These are phyloP conservation scores for Suillus tomentosus DNA, from an alignment of 768 basidiomycete genomes.

Conservation along the genomic window DNA sequence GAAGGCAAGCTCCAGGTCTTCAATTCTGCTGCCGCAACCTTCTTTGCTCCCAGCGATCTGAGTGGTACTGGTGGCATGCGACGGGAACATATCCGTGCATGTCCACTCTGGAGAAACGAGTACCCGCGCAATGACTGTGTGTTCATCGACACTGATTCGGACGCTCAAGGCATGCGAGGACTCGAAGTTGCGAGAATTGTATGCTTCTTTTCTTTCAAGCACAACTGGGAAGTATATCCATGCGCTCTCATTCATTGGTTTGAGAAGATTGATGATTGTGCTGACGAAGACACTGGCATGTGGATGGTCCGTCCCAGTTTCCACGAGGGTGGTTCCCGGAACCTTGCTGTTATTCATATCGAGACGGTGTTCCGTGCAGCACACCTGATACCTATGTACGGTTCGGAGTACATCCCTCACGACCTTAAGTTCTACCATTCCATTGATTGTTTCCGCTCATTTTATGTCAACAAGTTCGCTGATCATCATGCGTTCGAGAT, in stretches of 20 bases:
- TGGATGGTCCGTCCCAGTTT: not conserved
- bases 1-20: not conserved
- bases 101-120: conserved; percentile 20
- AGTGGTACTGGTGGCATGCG: conserved; percentile 13
- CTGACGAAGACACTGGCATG: conserved; percentile 26
- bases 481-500: not conserved
- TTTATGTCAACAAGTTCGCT: not conserved
- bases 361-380: conserved; percentile 8
- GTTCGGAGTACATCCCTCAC: not conserved
- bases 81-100: conserved; percentile 22
- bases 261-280: conserved; percentile 10
- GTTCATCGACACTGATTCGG: conserved; percentile 16
- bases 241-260: conserved; percentile 28
- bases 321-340: not conserved
- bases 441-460: not conserved
- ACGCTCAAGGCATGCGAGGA: conserved; percentile 16
- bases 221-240: conserved; percentile 8
- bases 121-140: not conserved
- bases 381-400: conserved; percentile 11
- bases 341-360: conserved; percentile 10
- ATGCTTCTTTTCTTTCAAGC: conserved; percentile 20
- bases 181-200: conserved; percentile 16
- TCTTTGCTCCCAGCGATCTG: not conserved
- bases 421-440: not conserved
- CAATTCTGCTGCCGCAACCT: not conserved